Evolutionary conservation across 2,329 filamentous ascomycete species (phyloP).

Genomic region (Talaromyces sp.): DNA sequence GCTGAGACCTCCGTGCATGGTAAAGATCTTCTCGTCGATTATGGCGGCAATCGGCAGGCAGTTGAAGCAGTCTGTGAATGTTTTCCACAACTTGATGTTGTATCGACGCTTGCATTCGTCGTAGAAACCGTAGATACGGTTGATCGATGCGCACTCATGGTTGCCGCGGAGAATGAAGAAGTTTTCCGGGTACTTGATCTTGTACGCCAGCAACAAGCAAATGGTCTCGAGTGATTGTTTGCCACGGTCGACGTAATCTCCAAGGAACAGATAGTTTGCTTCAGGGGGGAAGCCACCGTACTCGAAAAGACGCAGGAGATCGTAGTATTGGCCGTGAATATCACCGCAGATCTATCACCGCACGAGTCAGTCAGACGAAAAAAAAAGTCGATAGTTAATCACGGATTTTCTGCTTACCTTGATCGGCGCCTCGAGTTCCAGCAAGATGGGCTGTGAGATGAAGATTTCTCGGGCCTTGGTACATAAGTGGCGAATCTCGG

Average conservation of each 20-base stretch:
- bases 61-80: conserved; percentile 99
- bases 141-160: conserved; percentile 98
- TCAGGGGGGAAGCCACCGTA: conserved; percentile 97
- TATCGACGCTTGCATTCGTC: conserved; percentile 99
- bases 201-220: conserved; percentile 92
- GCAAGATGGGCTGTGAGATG: conserved; percentile 95
- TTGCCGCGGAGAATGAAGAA: conserved; percentile 98
- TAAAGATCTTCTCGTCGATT: conserved; percentile 99
- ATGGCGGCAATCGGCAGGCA: conserved; percentile 96
- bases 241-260: conserved; percentile 97
- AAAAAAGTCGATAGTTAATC: neutral
- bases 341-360: conserved; percentile 84
- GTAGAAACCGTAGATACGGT: conserved; percentile 99
- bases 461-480: conserved; percentile 99
- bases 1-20: conserved; percentile 96
- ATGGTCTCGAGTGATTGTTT: conserved; percentile 99
- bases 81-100: conserved; percentile 99
- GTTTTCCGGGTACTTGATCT: conserved; percentile 99
- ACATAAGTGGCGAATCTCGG: conserved; percentile 94
- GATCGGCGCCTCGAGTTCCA: conserved; percentile 97
- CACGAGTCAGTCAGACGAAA: neutral
- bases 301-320: conserved; percentile 93
- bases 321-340: conserved; percentile 99
- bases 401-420: conserved; percentile 63
- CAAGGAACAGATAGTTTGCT: conserved; percentile 98